Evolutionary conservation across 2,329 filamentous ascomycete genomes (phyloP), one percentile per base, ranked within the genome.

Genomic region (Graphium sp.): DNA sequence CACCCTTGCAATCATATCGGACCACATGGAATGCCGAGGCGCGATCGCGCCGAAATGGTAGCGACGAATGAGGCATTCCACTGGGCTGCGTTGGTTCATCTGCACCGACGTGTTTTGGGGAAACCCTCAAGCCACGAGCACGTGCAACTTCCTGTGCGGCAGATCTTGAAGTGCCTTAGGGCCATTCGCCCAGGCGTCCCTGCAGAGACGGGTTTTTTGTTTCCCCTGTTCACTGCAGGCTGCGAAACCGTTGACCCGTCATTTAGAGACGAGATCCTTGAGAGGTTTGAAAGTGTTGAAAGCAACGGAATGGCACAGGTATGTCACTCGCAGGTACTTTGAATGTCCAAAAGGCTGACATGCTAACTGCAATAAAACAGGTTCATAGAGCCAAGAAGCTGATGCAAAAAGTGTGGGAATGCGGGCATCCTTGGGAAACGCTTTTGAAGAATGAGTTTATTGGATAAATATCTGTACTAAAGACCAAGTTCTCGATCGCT

Each of bases 211-310:
- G 82, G 78, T 41, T 53, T 81, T 12, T 48, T 89, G 22, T 85
- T 89, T 37, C 81, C 82, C 0, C 72, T 89, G 52, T 89, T 89
- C 48, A 80, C 78, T 2, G 81, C 81, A 2, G 82, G 81, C 0
- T 85, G 79, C 38, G 78, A 89, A 46, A 70, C 73, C 1, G 53
- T 54, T 31, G 63, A 72, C 27, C 41, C 55, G 19, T 50, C 49
- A 3, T 66, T 76, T 39, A 58, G 72, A 28, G 52, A 53, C 15
- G 60, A 68, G 41, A 68, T 87, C 21, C 53, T 80, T 41, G 64
- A 70, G 38, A 59, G 80, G 26, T 59, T 89, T 43, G 58, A 60
- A 44, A 62, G 62, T 12, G 66, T 82, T 2, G 79, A 87, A 50
- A 68, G 63, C 5, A 74, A 74, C 36, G 81, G 80, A 5, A 74